Percentiles rank a stretch among this genome's conserved stretches.
phyloP scores from a whole-genome alignment of 805 yeast genomes.

The Sungouiella thailandica region DNA sequence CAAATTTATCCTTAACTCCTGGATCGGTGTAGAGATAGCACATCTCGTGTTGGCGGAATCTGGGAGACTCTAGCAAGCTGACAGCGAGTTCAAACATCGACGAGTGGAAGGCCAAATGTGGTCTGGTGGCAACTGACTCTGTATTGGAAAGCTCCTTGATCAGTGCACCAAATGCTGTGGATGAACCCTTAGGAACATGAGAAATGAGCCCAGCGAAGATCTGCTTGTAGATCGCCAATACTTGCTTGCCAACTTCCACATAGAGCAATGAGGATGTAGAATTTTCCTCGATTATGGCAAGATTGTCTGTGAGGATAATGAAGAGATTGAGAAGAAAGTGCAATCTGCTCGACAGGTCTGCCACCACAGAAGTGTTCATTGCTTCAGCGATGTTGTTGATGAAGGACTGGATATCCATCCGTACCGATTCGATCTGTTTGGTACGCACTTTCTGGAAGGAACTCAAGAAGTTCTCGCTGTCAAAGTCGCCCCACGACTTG shows the following conservation, averaged over 20 bases:
- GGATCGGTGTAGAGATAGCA: slow-evolving; percentile 20
- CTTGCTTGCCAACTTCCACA: neutral
- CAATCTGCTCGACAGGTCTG: neutral
- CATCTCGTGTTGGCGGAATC: slow-evolving; percentile 7
- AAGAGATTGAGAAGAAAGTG: slow-evolving; percentile 4
- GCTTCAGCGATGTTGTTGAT: slow-evolving; percentile 1
- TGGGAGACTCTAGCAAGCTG: slow-evolving; percentile 5
- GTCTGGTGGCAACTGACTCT: slow-evolving; percentile 9
- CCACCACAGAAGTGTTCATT: neutral
- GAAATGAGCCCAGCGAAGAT: neutral
- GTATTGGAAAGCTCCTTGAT: too few relatives aligned
- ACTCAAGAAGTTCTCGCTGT: neutral
- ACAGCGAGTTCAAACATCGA: slow-evolving; percentile 7
- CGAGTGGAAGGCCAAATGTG: slow-evolving; percentile 10
- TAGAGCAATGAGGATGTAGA: neutral
- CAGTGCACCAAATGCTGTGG: neutral
- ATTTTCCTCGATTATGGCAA: neutral
- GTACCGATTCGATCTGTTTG: slow-evolving; percentile 1
- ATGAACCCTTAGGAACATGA: neutral
- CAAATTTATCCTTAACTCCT: slow-evolving; percentile 14
- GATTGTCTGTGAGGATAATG: neutral
- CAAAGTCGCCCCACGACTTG: slow-evolving; percentile 9
- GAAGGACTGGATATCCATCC: slow-evolving; percentile 1
- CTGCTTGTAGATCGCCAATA: neutral
- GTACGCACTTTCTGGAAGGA: slow-evolving; percentile 1